These are phyloP conservation scores for Turritis glabra DNA, from an alignment of 345 rosid genomes.

Conservation along the genomic window DNA sequence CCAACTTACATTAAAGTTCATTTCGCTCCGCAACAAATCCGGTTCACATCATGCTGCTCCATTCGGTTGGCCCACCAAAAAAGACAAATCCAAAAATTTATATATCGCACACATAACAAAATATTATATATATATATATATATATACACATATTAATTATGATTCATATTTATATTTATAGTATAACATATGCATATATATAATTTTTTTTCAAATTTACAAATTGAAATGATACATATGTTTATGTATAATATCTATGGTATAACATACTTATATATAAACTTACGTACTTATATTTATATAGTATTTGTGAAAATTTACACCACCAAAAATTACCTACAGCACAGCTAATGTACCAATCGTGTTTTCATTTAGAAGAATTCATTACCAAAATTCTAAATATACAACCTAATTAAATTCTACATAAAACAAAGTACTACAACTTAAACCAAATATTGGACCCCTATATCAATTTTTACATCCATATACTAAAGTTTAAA, in stretches of 20 bases:
- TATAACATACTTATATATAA: no score
- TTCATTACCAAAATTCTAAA: background rate
- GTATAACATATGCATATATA: no score
- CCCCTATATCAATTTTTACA: background rate
- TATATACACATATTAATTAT: no score
- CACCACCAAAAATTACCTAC: no score
- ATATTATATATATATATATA: background rate
- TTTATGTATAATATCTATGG: no score
- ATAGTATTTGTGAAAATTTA: no score
- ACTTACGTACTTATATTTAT: no score
- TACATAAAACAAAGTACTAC: background rate
- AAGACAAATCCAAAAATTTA: background rate
- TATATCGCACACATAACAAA: background rate
- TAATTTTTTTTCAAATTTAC: no score
- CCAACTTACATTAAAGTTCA: constrained; percentile 24
- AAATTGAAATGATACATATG: no score
- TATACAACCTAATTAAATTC: background rate
- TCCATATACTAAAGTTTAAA: background rate
- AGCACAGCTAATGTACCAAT: background rate
- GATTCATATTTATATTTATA: no score
- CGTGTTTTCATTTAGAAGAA: background rate
- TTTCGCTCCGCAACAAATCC: constrained; percentile 8
- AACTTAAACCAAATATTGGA: background rate
- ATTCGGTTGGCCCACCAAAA: background rate
- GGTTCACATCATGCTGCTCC: constrained; percentile 13